phyloP scores from a whole-genome alignment of 169 alveolate genomes.

The Cryptosporidium muris region DNA sequence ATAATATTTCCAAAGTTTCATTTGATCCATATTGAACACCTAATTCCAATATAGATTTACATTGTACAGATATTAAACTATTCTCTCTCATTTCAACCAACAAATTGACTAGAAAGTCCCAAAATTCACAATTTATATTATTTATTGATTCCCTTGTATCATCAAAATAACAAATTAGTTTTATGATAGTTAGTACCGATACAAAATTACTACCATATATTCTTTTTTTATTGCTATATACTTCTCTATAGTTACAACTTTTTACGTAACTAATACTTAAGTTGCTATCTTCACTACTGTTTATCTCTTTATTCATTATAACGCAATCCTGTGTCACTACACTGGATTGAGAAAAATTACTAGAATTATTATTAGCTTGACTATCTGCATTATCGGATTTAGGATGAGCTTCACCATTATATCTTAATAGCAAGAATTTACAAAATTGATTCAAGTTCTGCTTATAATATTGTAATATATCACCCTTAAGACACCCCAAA shows the following conservation, averaged over 20 bases:
- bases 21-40: conserved; percentile 37
- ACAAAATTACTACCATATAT: not conserved
- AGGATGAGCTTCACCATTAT: not conserved
- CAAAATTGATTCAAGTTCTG: conserved; percentile 32
- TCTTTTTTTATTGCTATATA: not conserved
- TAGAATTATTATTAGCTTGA: no score
- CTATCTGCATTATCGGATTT: no score
- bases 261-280: no score
- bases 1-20: conserved; percentile 13
- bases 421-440: conserved; percentile 14
- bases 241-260: not conserved
- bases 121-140: conserved; percentile 2
- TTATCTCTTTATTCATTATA: no score
- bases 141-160: conserved; percentile 16
- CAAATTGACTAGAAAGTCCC: conserved; percentile 10
- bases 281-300: no score
- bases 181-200: conserved; percentile 13
- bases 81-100: conserved; percentile 22
- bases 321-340: not conserved
- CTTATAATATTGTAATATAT: conserved; percentile 1
- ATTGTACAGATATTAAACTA: conserved; percentile 25
- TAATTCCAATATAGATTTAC: conserved; percentile 31
- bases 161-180: conserved; percentile 5
- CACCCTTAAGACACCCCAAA: not conserved
- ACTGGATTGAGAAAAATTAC: no score